Evolutionary conservation across 345 rosid species (phyloP).

Genomic region (Ceriops zippeliana): DNA sequence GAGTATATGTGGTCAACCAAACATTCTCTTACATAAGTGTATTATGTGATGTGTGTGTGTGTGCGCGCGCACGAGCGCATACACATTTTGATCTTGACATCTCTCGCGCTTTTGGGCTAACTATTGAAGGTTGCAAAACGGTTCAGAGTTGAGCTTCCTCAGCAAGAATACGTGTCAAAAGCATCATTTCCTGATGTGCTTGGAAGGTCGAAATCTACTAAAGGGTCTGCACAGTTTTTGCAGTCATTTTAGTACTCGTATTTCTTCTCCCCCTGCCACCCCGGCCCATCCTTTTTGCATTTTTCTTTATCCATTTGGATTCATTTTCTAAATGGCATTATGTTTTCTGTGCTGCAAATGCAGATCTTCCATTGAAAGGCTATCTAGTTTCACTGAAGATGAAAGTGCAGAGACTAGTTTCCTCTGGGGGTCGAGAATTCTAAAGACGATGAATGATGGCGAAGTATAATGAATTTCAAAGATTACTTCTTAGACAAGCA

Average conservation of each 20-base stretch:
- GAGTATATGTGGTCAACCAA: constrained; percentile 25
- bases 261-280: no score
- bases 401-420: constrained; percentile 61
- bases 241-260: no score
- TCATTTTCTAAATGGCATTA: neutral
- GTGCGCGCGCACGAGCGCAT: no score
- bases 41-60: neutral
- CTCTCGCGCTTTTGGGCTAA: constrained; percentile 8
- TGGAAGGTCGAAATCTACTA: constrained; percentile 31
- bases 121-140: constrained; percentile 45
- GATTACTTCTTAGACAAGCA: neutral
- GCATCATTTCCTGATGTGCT: constrained; percentile 35
- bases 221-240: constrained; percentile 44
- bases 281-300: no score
- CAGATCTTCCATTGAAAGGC: constrained; percentile 49
- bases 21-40: neutral
- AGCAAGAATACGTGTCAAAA: constrained; percentile 38
- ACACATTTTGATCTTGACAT: constrained; percentile 7
- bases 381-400: constrained; percentile 66
- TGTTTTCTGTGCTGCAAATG: neutral
- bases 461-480: neutral
- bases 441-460: constrained; percentile 3
- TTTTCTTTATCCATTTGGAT: no score
- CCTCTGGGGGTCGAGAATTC: constrained; percentile 40
- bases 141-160: constrained; percentile 35